Evolutionary conservation across 2,329 filamentous ascomycete genomes (phyloP).

Genomic region (Botrytis pseudocinerea): DNA sequence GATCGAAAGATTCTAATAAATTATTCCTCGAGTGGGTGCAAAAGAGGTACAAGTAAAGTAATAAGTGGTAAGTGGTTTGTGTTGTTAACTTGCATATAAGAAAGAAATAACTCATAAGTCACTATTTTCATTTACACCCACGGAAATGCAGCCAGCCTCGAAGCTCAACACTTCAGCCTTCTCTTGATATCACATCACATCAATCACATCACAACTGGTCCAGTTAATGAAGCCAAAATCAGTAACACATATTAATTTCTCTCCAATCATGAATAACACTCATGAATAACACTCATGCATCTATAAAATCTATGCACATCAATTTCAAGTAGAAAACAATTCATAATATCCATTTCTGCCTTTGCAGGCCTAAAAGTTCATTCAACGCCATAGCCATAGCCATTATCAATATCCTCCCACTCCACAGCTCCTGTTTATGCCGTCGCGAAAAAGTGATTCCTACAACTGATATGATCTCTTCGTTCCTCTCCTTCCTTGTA

Average conservation of each 20-base stretch:
- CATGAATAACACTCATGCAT: not conserved
- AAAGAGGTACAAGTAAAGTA: not conserved
- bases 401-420: conserved; percentile 24
- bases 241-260: not conserved
- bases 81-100: not conserved
- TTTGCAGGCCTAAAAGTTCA: conserved; percentile 23
- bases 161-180: not conserved
- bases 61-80: not conserved
- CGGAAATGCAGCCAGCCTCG: not conserved
- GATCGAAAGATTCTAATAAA: not conserved
- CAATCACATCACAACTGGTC: not conserved
- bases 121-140: not conserved
- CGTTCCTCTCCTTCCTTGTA: conserved; percentile 18
- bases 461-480: conserved; percentile 29
- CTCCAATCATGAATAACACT: not conserved
- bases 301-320: not conserved
- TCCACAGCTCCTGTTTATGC: conserved; percentile 32
- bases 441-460: conserved; percentile 27
- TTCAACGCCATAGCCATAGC: conserved; percentile 26
- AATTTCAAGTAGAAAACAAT: not conserved
- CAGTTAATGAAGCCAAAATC: not conserved
- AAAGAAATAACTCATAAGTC: not conserved
- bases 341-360: conserved; percentile 8
- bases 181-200: not conserved
- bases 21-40: not conserved